phyloP scores from a whole-genome alignment of 129 eudicot genomes.

The Escallonia herrerae region DNA sequence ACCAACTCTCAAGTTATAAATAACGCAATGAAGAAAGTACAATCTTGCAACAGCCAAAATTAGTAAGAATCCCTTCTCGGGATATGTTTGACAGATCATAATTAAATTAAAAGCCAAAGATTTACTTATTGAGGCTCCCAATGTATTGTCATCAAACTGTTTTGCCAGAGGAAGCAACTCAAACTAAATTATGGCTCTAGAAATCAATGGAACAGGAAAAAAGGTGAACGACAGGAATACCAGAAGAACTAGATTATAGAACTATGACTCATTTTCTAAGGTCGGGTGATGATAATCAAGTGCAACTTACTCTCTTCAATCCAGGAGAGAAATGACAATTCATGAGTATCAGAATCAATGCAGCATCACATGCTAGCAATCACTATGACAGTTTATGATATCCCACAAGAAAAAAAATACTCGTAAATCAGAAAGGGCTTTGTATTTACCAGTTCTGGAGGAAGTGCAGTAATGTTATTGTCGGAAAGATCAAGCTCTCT shows the following conservation, averaged over 20 bases:
- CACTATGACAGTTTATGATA: not conserved
- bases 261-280: no score
- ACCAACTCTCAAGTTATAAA: constrained; percentile 19
- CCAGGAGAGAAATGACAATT: no score
- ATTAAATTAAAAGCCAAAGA: not conserved
- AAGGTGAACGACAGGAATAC: no score
- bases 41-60: not conserved
- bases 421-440: not conserved
- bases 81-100: not conserved
- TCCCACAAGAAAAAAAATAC: not conserved
- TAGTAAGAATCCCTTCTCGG: not conserved
- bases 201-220: no score
- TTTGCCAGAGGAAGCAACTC: no score
- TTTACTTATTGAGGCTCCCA: no score
- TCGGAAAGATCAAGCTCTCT: constrained; percentile 79
- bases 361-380: constrained; percentile 3
- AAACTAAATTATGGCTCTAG: no score
- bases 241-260: no score
- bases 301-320: not conserved
- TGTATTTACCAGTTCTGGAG: constrained; percentile 73
- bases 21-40: not conserved
- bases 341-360: not conserved
- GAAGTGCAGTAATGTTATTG: constrained; percentile 72
- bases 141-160: no score
- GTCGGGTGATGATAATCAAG: no score